Conservation (phyloP, 805 yeast genomes). For the Priceomyces haplophilus region DNA sequence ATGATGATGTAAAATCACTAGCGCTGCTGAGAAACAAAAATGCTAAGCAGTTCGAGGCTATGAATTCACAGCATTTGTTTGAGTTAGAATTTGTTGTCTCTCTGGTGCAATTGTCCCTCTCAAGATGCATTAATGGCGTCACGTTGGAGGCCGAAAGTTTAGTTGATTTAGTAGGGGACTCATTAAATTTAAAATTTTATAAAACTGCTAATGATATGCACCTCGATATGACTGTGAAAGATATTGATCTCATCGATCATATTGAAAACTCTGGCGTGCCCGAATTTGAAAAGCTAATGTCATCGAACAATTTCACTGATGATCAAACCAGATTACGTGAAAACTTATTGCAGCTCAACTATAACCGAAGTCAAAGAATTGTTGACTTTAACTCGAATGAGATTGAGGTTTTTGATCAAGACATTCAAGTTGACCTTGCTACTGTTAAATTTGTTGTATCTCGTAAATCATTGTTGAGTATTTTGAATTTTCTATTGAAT, state of each 20-base stretch:
- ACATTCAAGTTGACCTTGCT: slow-evolving; percentile 67
- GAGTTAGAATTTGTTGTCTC: slow-evolving; percentile 74
- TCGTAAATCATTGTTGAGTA: slow-evolving; percentile 71
- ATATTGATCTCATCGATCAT: slow-evolving; percentile 71
- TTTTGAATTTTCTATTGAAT: slow-evolving; percentile 75
- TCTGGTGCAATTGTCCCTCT: slow-evolving; percentile 56
- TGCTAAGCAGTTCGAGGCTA: slow-evolving; percentile 13
- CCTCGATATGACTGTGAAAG: slow-evolving; percentile 60
- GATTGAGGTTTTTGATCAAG: slow-evolving; percentile 76
- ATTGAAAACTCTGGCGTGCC: slow-evolving; percentile 59
- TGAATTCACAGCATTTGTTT: slow-evolving; percentile 54
- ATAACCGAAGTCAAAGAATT: slow-evolving; percentile 56
- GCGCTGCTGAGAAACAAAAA: not conserved
- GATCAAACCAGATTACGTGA: slow-evolving; percentile 27
- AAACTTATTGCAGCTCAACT: slow-evolving; percentile 57
- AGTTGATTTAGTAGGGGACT: slow-evolving; percentile 69
- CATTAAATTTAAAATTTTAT: slow-evolving; percentile 56
- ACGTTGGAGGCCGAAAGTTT: slow-evolving; percentile 63
- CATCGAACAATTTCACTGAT: slow-evolving; percentile 51
- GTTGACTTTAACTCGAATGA: slow-evolving; percentile 51
- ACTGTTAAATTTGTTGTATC: slow-evolving; percentile 74
- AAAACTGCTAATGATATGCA: slow-evolving; percentile 61
- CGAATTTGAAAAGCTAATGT: slow-evolving; percentile 65
- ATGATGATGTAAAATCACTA: slow-evolving; percentile 1
- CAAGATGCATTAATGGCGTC: slow-evolving; percentile 62